Evolutionary conservation across 129 eudicot genomes (phyloP).

Genomic region (Gnaphalium uliginosum): DNA sequence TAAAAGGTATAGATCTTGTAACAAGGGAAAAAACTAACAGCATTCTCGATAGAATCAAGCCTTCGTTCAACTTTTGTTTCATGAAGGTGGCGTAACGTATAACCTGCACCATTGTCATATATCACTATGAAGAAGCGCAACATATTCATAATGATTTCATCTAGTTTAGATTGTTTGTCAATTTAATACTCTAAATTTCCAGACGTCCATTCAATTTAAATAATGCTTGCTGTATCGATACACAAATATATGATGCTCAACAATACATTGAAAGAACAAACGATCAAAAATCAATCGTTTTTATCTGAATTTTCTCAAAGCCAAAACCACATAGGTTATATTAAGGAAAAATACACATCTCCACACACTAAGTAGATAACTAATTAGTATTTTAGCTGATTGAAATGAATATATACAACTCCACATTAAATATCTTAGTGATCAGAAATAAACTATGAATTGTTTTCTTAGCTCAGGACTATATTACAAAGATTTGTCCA

Average conservation of each 20-base stretch:
- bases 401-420: background rate
- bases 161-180: conserved; percentile 1
- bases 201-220: background rate
- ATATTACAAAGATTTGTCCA: no score
- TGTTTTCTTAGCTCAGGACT: background rate
- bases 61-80: conserved; percentile 71
- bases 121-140: background rate
- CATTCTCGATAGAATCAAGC: conserved; percentile 84
- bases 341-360: background rate
- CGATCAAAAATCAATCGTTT: background rate
- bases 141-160: background rate
- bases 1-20: conserved; percentile 11
- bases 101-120: conserved; percentile 51
- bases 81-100: conserved; percentile 76
- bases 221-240: background rate
- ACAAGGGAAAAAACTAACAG: conserved; percentile 50
- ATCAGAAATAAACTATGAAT: background rate
- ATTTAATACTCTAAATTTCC: background rate
- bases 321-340: background rate
- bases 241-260: background rate
- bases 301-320: background rate
- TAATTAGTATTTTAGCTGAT: background rate
- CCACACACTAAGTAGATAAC: background rate
- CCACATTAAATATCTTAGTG: background rate
- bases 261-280: background rate